Base-by-base conservation (phyloP, 768 basidiomycete species). In the Trametes cingulata region DNA sequence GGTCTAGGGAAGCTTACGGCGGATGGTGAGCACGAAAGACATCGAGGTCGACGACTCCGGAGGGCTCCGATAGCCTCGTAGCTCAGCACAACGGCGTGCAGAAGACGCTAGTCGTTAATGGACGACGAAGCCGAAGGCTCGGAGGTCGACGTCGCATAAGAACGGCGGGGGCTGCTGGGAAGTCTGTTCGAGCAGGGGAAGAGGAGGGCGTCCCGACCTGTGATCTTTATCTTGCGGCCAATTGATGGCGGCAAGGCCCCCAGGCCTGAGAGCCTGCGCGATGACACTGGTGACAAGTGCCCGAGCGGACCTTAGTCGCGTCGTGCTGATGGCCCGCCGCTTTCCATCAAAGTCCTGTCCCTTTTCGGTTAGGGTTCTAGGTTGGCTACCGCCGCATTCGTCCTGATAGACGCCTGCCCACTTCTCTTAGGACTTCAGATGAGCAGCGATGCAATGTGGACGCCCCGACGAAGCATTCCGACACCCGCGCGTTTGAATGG, bases 1-100 rank as follows among this genome's bases (percentile, higher is more conserved):
- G 2, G 19, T 33, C 22, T 36, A n/a, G 2, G 40, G 15, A 25
- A 2, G 39, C 60, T 51, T n/a, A 62, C 60, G 37, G 42, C 54
- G 54, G 22, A 62, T 56, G n/a, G 54, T 56, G n/a, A 60, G 46
- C 5, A 54, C 39, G 46, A 59, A 59, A 22, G 51, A 52, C 51
- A 52, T 58, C 15, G 48, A 22, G 56, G 33, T n/a, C 17, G 20
- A 51, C 12, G 36, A 10, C 20, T 14, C 25, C 27, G 13, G 6
- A 33, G 29, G 19, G 12, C 35, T 39, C 50, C 36, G 20, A 3
- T 12, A n/a, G 7, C 50, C 39, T 17, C 36, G 22, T 39, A 24
- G 13, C 50, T 39, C 35, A 51, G 35, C 35, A 15, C 22, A 15
- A 35, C 12, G 35, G 24, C 19, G 50, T 51, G 50, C 13, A n/a